These are phyloP conservation scores for Abrus pulchellus DNA, from an alignment of 306 rosid genomes.

Conservation along the genomic window DNA sequence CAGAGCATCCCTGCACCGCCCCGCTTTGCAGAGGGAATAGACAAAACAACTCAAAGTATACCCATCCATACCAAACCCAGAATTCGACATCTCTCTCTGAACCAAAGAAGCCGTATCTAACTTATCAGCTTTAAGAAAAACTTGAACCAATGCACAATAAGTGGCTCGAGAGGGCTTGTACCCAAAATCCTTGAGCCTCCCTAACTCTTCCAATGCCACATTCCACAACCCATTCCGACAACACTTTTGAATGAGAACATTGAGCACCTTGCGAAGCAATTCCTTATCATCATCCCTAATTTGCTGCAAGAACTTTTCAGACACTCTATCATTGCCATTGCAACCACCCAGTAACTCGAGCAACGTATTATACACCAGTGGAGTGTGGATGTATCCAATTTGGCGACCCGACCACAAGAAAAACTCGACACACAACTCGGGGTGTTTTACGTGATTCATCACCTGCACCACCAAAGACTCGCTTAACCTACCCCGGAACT, in stretches of 20 bases:
- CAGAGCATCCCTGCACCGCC: slow-evolving; percentile 73
- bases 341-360: slow-evolving; percentile 60
- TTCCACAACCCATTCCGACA: slow-evolving; percentile 85
- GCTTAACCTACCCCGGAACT: slow-evolving; percentile 63
- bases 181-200: slow-evolving; percentile 89
- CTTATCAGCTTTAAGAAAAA: slow-evolving; percentile 71
- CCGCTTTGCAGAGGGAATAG: slow-evolving; percentile 70
- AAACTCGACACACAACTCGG: slow-evolving; percentile 68
- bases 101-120: slow-evolving; percentile 77
- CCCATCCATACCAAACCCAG: slow-evolving; percentile 75
- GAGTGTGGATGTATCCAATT: slow-evolving; percentile 74
- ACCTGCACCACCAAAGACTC: slow-evolving; percentile 66
- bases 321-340: slow-evolving; percentile 54
- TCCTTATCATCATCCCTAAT: slow-evolving; percentile 66
- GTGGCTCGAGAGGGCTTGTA: slow-evolving; percentile 69
- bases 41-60: slow-evolving; percentile 68
- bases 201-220: slow-evolving; percentile 82
- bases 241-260: slow-evolving; percentile 73
- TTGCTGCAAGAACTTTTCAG: slow-evolving; percentile 56
- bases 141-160: slow-evolving; percentile 79
- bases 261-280: slow-evolving; percentile 73
- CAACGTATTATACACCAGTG: slow-evolving; percentile 58
- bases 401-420: slow-evolving; percentile 85
- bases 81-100: slow-evolving; percentile 75
- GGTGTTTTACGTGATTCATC: slow-evolving; percentile 53